Evolutionary conservation across 2,329 filamentous ascomycete species (phyloP), one percentile per base, ranked within the genome.

Genomic region (Penicillium glabrum): DNA sequence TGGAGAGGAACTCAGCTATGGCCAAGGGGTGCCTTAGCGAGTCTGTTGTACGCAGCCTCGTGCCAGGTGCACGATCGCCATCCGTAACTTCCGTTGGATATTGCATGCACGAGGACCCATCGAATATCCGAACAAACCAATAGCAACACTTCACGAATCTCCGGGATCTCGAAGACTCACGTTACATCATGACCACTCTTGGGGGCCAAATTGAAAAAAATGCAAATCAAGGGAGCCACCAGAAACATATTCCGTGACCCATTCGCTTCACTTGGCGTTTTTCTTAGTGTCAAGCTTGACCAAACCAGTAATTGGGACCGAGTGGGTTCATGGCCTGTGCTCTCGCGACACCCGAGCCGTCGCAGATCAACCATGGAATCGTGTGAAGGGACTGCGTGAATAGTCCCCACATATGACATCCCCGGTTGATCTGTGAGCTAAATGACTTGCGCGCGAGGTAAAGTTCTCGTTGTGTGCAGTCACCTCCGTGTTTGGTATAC

Each of bases 341-440:
- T 50, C 33, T 23, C 21, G 14, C 14, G 31, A 27, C 33, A 43
- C 33, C 44, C 49, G 45, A 56, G 45, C 54, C 31, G 53, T 56
- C 54, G 49, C 48, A 56, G 54, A 57, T 53, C 54, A 53, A 19
- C 21, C 19, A 41, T 44, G 46, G 26, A 46, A 29, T 26, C 35
- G 43, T 3, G 9, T 21, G 37, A n/a, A 31, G 35, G 39, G 23
- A 6, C 35, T 19, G n/a, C n/a, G 47, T 45, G 19, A 19, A 19
- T 19, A 19, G 19, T 19, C 19, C 47, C 33, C 47, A 41, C 23
- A 29, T 23, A 41, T 19, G n/a, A 9, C 11, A 13, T 6, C n/a
- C n/a, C 37, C 19, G 37, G 37, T 7, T 4, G 19, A 41, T 41
- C 39, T 41, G 19, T 13, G 39, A 41, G 39, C 10, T 48, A 7